Base-by-base conservation (phyloP, 495 filamentous ascomycete species). In the Tuber microsphaerosporum region DNA sequence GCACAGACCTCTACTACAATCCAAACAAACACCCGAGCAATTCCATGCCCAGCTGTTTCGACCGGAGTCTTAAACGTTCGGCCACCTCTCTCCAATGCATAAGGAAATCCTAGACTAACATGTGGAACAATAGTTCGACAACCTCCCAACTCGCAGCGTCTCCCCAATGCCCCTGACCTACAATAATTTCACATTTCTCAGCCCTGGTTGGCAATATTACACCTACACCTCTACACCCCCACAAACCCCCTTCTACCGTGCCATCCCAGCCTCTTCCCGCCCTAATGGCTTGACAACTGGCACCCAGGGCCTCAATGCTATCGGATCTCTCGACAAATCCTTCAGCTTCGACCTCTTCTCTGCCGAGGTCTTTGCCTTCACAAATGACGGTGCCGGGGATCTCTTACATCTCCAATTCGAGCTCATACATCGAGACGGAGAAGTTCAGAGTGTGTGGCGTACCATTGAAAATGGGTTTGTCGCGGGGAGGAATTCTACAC, bases 261-360 rank as follows among this genome's bases (percentile, higher is more conserved):
- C 75, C 26, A 51, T 75, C n/a, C 48, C 48, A 56, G 48, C 48
- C 22, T n/a, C 14, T 45, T 74, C 70, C 37, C n/a, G 2, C 1
- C 75, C 77, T 3, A 79, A 78, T 20, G 77, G 43, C 4, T 72
- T 79, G 0, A 70, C 77, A 45, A 72, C 75, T 20, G 69, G 56
- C 17, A 72, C 45, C 0, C 37, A 39, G 26, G 75, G 75, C 0
- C 65, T 77, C 14, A 45, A 71, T 2, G 75, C 77, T 0, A 70
- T 79, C 39, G 39, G 70, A 2, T 71, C 75, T 2, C 3, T 43
- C 2, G 73, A 46, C 19, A 70, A 71, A 31, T 16, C 19, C 3
- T 79, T 78, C 56, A 68, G 72, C 2, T 79, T 79, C 69, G 77
- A 79, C 43, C 12, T 79, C 8, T 65, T 65, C 2, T 70, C 76